phyloP scores from a whole-genome alignment of 257 asterid species.

The Lycium barbarum region DNA sequence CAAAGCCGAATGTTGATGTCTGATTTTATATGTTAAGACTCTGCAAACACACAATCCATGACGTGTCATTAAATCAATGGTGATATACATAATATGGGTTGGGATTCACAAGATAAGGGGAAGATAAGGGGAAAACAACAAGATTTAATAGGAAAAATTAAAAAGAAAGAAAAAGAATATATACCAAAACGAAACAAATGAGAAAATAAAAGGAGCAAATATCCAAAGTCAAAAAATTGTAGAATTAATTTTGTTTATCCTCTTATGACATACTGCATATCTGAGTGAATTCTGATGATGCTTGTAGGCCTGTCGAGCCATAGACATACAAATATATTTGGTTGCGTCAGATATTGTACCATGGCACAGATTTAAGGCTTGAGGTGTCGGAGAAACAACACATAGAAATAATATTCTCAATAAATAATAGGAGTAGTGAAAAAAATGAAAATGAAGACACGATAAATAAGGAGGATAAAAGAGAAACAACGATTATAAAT shows the following conservation, averaged over 20 bases:
- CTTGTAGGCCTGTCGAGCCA: background rate
- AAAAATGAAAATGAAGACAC: background rate
- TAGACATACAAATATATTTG: background rate
- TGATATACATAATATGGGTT: background rate
- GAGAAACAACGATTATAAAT: no score
- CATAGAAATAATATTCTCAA: background rate
- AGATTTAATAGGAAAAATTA: background rate
- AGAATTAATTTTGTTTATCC: slow-evolving; percentile 1
- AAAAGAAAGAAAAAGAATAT: background rate
- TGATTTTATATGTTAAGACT: no score
- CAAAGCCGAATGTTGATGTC: no score
- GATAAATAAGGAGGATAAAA: background rate
- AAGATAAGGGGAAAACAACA: background rate
- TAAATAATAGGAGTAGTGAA: background rate
- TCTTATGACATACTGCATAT: background rate
- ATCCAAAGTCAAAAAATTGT: background rate
- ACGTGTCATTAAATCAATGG: background rate
- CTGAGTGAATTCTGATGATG: background rate
- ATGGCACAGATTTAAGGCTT: no score
- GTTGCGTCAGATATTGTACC: background rate
- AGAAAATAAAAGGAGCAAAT: background rate
- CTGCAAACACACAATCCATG: background rate
- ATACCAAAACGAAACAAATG: background rate
- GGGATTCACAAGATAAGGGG: slow-evolving; percentile 2
- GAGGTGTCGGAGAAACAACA: background rate